These are phyloP conservation scores for Starmerella floricola DNA, from an alignment of 805 yeast genomes.

Conservation along the genomic window DNA sequence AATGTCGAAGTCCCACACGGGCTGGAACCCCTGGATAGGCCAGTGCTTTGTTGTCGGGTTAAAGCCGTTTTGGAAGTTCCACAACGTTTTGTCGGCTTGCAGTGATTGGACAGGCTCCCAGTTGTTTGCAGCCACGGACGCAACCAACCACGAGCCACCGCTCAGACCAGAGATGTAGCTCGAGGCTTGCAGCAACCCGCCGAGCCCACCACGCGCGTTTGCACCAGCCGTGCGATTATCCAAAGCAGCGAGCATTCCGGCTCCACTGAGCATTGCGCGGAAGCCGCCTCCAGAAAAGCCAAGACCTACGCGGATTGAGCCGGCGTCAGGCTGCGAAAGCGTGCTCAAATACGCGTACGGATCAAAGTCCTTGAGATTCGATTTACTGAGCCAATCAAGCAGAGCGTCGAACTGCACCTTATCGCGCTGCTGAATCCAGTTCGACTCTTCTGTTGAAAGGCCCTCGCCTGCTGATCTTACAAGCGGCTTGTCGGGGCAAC, in stretches of 20 bases:
- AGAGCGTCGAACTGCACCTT: constrained; percentile 29
- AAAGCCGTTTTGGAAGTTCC: constrained; percentile 58
- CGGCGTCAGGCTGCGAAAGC: neutral
- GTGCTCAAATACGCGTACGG: constrained; percentile 27
- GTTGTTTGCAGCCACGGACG: constrained; percentile 54
- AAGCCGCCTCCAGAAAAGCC: constrained; percentile 81
- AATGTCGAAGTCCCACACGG: constrained; percentile 35
- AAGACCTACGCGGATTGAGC: constrained; percentile 39
- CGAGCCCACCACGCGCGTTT: constrained; percentile 41
- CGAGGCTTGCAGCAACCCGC: constrained; percentile 60
- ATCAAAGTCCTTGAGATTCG: constrained; percentile 39
- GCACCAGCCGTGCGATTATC: constrained; percentile 57
- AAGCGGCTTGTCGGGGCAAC: constrained; percentile 2
- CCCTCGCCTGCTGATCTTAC: constrained; percentile 5
- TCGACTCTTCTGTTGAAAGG: constrained; percentile 17
- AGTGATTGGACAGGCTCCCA: constrained; percentile 61
- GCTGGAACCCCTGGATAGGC: constrained; percentile 36
- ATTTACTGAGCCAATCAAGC: constrained; percentile 35
- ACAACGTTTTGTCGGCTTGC: constrained; percentile 37
- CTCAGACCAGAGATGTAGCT: constrained; percentile 67
- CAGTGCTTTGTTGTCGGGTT: constrained; percentile 53
- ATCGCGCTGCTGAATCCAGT: constrained; percentile 27
- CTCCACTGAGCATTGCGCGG: constrained; percentile 77
- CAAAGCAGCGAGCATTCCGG: constrained; percentile 68
- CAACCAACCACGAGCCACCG: constrained; percentile 77